Percentiles rank a stretch among this genome's conserved stretches.
These are phyloP conservation scores for Yamadazyma olivae DNA, from an alignment of 805 yeast species.

Conservation along the genomic window DNA sequence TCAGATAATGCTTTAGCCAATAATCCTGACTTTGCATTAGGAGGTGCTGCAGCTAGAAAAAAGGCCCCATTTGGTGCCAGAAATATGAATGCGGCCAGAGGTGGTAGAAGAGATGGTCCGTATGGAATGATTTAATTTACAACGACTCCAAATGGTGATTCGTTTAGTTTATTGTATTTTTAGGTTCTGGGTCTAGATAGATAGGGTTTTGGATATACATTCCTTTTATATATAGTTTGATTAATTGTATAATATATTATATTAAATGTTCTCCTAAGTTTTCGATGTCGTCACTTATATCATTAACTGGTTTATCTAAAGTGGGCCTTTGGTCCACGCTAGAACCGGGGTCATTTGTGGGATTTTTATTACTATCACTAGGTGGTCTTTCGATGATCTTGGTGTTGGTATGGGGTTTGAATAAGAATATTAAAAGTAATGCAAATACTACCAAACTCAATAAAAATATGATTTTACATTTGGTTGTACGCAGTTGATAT, in stretches of 20 bases:
- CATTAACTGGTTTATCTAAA: slow-evolving; percentile 11
- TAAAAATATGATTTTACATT: slow-evolving; percentile 82
- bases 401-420: slow-evolving; percentile 54
- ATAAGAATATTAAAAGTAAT: slow-evolving; percentile 63
- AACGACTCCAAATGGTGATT: background rate
- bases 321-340: slow-evolving; percentile 12
- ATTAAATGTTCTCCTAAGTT: no score
- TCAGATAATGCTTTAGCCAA: slow-evolving; percentile 36
- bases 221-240: no score
- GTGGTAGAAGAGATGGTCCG: slow-evolving; percentile 20
- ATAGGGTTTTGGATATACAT: no score
- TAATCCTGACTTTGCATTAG: slow-evolving; percentile 41
- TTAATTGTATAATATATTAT: no score
- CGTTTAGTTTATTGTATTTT: background rate
- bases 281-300: no score
- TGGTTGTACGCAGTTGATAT: slow-evolving; percentile 85
- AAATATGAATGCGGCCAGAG: slow-evolving; percentile 3
- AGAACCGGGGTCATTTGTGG: slow-evolving; percentile 19
- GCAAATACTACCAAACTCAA: slow-evolving; percentile 69
- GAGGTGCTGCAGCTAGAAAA: slow-evolving; percentile 12
- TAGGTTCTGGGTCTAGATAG: no score
- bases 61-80: slow-evolving; percentile 10
- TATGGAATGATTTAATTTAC: slow-evolving; percentile 16
- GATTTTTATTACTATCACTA: no score
- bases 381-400: slow-evolving; percentile 32